Evolutionary conservation across 148 eudicot species (phyloP).

Genomic region (Polygonum maritimum): DNA sequence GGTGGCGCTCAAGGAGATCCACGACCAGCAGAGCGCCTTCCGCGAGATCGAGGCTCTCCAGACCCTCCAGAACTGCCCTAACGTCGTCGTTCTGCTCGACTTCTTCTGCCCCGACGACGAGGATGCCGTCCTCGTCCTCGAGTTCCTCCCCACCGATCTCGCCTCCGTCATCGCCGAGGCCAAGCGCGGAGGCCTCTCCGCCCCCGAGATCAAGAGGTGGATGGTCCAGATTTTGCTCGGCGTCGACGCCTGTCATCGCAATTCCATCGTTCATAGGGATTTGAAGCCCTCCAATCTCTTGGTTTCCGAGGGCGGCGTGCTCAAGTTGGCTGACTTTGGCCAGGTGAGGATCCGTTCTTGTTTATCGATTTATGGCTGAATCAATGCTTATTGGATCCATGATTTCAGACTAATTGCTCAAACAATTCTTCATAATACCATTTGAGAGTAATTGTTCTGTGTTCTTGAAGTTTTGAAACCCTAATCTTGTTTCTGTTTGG

Average conservation of each 20-base stretch:
- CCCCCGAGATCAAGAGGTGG: conserved; percentile 78
- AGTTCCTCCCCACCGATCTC: conserved; percentile 57
- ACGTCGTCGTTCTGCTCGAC: conserved; percentile 69
- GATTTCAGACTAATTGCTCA: neutral
- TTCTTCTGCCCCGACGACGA: conserved; percentile 75
- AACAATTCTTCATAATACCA: neutral
- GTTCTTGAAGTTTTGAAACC: neutral
- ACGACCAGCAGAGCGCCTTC: conserved; percentile 65
- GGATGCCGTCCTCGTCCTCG: conserved; percentile 80
- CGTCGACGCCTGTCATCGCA: conserved; percentile 80
- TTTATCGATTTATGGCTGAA: neutral
- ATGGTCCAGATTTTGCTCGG: conserved; percentile 71
- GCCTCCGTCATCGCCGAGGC: conserved; percentile 39
- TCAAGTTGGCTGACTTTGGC: conserved; percentile 92
- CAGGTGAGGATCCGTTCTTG: conserved; percentile 37
- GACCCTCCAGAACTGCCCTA: conserved; percentile 47
- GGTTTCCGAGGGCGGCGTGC: conserved; percentile 62
- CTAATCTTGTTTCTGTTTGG: neutral
- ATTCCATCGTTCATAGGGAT: conserved; percentile 76
- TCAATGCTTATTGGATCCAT: neutral
- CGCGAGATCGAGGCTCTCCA: conserved; percentile 87
- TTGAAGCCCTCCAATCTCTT: conserved; percentile 83
- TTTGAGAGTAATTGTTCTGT: neutral
- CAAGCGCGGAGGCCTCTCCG: conserved; percentile 39
- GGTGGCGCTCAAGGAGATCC: conserved; percentile 85